Conservation (phyloP, 2,329 filamentous ascomycete genomes). For the Calonectria pauciramosa region DNA sequence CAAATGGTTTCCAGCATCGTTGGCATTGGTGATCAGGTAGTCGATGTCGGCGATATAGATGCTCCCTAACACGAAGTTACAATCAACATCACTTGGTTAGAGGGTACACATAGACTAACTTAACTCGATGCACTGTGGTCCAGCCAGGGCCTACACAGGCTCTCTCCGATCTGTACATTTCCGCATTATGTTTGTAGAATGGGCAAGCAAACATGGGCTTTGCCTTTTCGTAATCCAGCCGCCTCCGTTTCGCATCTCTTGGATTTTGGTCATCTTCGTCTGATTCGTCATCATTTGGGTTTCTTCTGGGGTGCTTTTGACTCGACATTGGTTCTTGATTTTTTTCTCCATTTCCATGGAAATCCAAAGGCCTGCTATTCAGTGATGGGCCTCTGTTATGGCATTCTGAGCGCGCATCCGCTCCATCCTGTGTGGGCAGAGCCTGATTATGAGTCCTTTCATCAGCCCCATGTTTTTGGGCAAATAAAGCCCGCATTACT, state of each 20-base stretch:
- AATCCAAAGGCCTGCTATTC: neutral
- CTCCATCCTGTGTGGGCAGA: neutral
- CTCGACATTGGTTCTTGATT: neutral
- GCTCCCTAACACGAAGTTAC: neutral
- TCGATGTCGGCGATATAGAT: neutral
- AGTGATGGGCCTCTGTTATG: neutral
- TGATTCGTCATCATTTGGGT: neutral
- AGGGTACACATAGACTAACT: neutral
- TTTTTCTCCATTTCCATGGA: neutral
- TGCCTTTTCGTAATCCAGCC: neutral
- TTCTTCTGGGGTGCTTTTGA: neutral
- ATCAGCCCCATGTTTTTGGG: neutral
- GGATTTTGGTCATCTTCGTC: neutral
- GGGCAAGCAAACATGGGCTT: neutral
- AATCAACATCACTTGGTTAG: neutral
- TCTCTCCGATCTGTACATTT: neutral
- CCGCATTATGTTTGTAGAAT: neutral
- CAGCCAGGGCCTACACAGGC: neutral
- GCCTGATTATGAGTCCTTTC: neutral
- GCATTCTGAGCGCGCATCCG: neutral
- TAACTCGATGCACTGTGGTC: neutral
- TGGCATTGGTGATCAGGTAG: neutral
- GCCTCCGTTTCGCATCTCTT: neutral
- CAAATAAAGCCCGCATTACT: neutral
- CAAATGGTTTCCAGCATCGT: neutral